A percentile compares a stretch with the other conserved stretches of the same genome.
Conservation (phyloP, 495 filamentous ascomycete genomes). For the Penicillium cosmopolitanum region DNA sequence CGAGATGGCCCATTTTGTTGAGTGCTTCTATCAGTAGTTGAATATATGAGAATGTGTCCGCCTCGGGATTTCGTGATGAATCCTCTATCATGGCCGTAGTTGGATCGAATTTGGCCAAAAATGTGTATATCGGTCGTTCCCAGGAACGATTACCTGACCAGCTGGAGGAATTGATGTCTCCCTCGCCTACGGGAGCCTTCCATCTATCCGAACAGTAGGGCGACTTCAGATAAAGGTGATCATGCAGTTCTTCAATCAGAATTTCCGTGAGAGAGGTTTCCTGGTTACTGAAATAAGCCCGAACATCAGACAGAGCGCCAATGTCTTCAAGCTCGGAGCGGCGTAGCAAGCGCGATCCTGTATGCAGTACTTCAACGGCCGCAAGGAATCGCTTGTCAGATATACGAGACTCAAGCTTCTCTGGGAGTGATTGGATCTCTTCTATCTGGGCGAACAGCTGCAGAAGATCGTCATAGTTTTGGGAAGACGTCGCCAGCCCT, state of each 20-base stretch:
- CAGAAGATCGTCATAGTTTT: conserved; percentile 89
- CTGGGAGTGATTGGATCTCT: conserved; percentile 86
- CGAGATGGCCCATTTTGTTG: conserved; percentile 82
- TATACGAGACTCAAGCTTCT: conserved; percentile 88
- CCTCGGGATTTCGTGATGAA: conserved; percentile 86
- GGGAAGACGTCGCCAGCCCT: conserved; percentile 79
- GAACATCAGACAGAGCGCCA: conserved; percentile 82
- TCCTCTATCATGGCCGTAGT: conserved; percentile 77
- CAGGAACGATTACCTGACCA: conserved; percentile 39
- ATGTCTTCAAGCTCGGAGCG: conserved; percentile 91
- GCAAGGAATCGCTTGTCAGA: conserved; percentile 94
- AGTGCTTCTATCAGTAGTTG: conserved; percentile 84
- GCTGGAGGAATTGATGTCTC: conserved; percentile 54
- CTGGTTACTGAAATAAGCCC: conserved; percentile 89
- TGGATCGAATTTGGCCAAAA: conserved; percentile 81
- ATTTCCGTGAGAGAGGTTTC: conserved; percentile 92
- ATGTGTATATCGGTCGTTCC: conserved; percentile 71
- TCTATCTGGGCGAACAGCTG: conserved; percentile 84
- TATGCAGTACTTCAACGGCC: conserved; percentile 89
- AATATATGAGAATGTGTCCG: conserved; percentile 92
- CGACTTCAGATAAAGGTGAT: conserved; percentile 95
- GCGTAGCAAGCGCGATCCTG: conserved; percentile 78
- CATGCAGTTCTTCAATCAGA: conserved; percentile 92
- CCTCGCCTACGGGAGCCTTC: conserved; percentile 62
- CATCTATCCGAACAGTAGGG: conserved; percentile 95